phyloP scores from a whole-genome alignment of 163 green algal species.

The Chlorella variabilis region DNA sequence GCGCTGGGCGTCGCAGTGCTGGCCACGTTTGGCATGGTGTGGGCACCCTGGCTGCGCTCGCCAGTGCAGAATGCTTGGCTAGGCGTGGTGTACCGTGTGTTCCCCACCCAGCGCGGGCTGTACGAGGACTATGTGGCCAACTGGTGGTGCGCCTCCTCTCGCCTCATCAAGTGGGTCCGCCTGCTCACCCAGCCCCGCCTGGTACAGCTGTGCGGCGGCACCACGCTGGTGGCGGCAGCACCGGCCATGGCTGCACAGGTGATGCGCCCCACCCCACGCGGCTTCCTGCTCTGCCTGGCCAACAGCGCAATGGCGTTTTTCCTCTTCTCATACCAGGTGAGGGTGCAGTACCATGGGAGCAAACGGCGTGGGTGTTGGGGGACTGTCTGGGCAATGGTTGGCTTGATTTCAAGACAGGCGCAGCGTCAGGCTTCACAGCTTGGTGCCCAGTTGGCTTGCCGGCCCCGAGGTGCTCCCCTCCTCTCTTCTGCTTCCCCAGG shows the following conservation, averaged over 20 bases:
- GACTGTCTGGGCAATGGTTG: too few relatives aligned
- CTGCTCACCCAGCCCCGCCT: conserved; percentile 57
- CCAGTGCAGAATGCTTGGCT: conserved; percentile 27
- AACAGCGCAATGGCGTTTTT: conserved; percentile 92
- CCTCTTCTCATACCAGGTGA: conserved; percentile 96
- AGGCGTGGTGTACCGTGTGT: conserved; percentile 77
- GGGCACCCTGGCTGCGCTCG: conserved; percentile 78
- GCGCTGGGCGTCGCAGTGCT: conserved; percentile 77
- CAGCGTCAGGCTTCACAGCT: too few relatives aligned
- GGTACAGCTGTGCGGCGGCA: conserved; percentile 47
- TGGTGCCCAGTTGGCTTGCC: too few relatives aligned
- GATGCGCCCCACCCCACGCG: conserved; percentile 48
- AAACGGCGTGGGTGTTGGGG: background rate
- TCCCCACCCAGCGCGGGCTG: conserved; percentile 87
- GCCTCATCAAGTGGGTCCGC: conserved; percentile 90
- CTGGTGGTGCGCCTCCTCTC: conserved; percentile 90
- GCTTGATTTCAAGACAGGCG: too few relatives aligned
- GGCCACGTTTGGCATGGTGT: conserved; percentile 80
- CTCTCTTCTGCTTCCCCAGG: conserved; percentile 58
- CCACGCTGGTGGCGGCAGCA: conserved; percentile 71
- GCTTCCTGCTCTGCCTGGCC: conserved; percentile 84
- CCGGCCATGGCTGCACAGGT: conserved; percentile 82
- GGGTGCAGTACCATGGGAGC: background rate
- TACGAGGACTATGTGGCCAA: conserved; percentile 99
- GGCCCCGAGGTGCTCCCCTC: background rate